Base-by-base conservation (phyloP, 1,139 yeast species). In the Candida tunisiensis region DNA sequence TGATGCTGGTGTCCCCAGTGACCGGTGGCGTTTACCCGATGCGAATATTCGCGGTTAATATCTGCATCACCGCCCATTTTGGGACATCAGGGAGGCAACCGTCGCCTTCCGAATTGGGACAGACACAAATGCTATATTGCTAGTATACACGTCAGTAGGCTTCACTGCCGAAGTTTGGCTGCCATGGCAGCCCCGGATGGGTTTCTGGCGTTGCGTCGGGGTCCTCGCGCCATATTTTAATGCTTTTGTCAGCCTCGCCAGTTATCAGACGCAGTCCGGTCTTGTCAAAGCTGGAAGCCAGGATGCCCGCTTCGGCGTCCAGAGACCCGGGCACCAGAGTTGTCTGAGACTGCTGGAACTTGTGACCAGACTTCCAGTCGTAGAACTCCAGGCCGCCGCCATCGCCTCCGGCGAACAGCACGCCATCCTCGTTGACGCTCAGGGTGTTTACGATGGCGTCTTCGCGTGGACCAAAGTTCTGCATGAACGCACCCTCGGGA, bases 171-270 rank as follows among this genome's bases (percentile, higher is more conserved):
- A n/a, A 17, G 9, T 17, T 16, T 4, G 69, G 67, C 28, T 51
- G 50, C 63, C 69, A 64, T 6, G 57, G 55, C 10, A 64, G 39
- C 1, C 65, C 65, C 7, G 71, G 71, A 39, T 62, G 55, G 0
- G 58, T 41, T 24, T 54, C 60, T 21, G 49, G 52, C 0, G 66
- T 61, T 1, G 71, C 69, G 3, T 43, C 44, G 6, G 55, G 54
- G 28, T 58, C 19, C 19, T 17, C 25, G 10, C 14, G 16, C 94
- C 95, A 88, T 1, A 88, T 57, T 47, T 83, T 82, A 27, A 88
- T 69, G 41, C 83, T 74, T 49, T 83, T 85, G 49, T 88, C 98
- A 8, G 83, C 74, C 42, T 79, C 93, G 28, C 94, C 82, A 0
- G 94, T 80, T 13, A 88, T 63, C 31, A 88, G 53, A 24, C 94